Conservation (phyloP, 2,329 filamentous ascomycete genomes). For the Neofusicoccum sp. region DNA sequence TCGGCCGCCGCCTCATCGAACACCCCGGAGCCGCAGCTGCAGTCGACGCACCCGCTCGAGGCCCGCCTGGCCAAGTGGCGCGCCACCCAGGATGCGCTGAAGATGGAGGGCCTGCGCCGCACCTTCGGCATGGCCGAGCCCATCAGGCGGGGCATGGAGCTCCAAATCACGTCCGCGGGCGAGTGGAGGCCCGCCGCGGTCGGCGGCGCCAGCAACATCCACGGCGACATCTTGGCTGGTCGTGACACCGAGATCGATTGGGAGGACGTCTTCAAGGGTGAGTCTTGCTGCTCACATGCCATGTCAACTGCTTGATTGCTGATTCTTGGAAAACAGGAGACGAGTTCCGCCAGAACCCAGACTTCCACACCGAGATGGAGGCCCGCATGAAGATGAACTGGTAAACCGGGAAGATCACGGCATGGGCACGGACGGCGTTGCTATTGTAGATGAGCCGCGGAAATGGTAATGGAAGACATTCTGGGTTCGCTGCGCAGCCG, state of each 20-base stretch:
- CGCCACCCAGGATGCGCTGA: slow-evolving; percentile 80
- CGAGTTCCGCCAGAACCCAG: slow-evolving; percentile 69
- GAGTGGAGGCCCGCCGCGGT: slow-evolving; percentile 78
- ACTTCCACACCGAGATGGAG: slow-evolving; percentile 94
- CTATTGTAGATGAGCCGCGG: slow-evolving; percentile 4
- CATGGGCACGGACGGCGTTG: background rate
- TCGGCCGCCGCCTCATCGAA: slow-evolving; percentile 40
- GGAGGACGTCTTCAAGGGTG: slow-evolving; percentile 90
- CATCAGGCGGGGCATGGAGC: slow-evolving; percentile 89
- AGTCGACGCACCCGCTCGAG: slow-evolving; percentile 86
- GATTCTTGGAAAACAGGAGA: slow-evolving; percentile 51
- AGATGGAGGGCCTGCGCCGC: slow-evolving; percentile 85
- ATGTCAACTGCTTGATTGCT: slow-evolving; percentile 2
- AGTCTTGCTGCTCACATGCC: slow-evolving; percentile 30
- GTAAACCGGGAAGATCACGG: slow-evolving; percentile 29
- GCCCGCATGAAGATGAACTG: slow-evolving; percentile 79
- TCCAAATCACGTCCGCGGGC: slow-evolving; percentile 80
- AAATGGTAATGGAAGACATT: slow-evolving; percentile 1
- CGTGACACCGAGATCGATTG: slow-evolving; percentile 77
- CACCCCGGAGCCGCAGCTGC: slow-evolving; percentile 41
- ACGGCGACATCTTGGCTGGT: slow-evolving; percentile 86
- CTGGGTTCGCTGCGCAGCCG: background rate
- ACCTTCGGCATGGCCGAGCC: slow-evolving; percentile 93
- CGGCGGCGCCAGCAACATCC: slow-evolving; percentile 68
- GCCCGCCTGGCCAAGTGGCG: slow-evolving; percentile 88